phyloP scores from a whole-genome alignment of 352 stramenopile species.

The Pythium biforme region DNA sequence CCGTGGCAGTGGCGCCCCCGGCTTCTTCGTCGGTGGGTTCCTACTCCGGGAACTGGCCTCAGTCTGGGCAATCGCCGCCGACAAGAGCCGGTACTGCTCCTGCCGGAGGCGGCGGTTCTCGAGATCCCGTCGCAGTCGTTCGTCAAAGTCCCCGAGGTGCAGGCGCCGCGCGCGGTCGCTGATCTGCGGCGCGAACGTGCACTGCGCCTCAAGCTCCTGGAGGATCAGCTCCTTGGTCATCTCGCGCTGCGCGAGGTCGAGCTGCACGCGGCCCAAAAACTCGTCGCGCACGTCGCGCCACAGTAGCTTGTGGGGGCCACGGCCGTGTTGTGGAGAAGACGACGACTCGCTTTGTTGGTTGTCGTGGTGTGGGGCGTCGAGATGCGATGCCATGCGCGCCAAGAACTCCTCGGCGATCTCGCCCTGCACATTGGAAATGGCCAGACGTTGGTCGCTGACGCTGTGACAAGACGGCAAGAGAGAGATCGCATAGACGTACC shows the following conservation, averaged over 20 bases:
- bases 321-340: too few species aligned
- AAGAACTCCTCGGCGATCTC: conserved; percentile 67
- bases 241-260: conserved; percentile 56
- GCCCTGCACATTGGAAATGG: too few species aligned
- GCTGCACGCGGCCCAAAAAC: conserved; percentile 62
- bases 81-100: conserved; percentile 30
- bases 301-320: conserved; percentile 16
- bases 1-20: not conserved
- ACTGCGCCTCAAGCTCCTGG: conserved; percentile 51
- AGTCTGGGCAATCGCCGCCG: conserved; percentile 21
- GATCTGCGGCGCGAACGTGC: conserved; percentile 56
- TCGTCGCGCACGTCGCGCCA: conserved; percentile 60
- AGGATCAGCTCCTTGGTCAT: conserved; percentile 47
- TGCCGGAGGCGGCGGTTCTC: conserved; percentile 40
- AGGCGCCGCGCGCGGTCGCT: conserved; percentile 37
- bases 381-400: conserved; percentile 45
- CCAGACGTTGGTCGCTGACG: too few species aligned
- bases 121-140: conserved; percentile 53
- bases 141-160: conserved; percentile 53
- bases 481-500: conserved; percentile 48
- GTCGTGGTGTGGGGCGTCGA: conserved; percentile 7
- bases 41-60: not conserved
- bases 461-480: too few species aligned
- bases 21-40: not conserved
- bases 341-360: conserved; percentile 17